Conservation (phyloP, 192 early-diverging fungal genomes). For the Podila epicladia region DNA sequence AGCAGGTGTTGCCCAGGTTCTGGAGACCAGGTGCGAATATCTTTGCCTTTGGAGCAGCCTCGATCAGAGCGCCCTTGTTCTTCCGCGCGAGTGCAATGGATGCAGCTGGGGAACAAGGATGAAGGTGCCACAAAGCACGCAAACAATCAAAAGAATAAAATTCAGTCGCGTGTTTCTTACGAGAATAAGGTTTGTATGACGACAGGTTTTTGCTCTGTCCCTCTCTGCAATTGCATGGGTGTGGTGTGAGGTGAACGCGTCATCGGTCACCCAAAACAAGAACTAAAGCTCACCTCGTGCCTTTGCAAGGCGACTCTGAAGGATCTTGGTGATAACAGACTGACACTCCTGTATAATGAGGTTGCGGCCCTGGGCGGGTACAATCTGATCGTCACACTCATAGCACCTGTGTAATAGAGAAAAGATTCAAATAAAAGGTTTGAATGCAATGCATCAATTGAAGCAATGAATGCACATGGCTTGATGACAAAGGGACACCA, state of each 20-base stretch:
- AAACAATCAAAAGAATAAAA: not conserved
- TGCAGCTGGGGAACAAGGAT: not conserved
- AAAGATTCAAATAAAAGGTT: not conserved
- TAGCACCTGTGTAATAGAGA: conserved; percentile 17
- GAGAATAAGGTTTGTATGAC: not conserved
- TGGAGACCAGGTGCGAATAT: conserved; percentile 57
- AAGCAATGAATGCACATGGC: not conserved
- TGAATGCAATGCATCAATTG: not conserved
- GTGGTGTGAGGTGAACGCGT: not conserved
- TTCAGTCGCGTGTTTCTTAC: not conserved
- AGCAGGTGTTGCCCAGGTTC: conserved; percentile 82
- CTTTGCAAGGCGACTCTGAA: conserved; percentile 9
- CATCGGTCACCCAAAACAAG: not conserved
- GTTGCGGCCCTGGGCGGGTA: conserved; percentile 12
- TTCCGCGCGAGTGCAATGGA: not conserved
- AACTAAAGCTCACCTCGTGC: not conserved
- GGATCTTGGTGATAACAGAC: not conserved
- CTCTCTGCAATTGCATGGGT: not conserved
- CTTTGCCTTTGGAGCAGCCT: conserved; percentile 5
- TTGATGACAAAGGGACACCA: not conserved
- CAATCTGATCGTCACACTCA: conserved; percentile 18
- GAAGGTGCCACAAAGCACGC: not conserved
- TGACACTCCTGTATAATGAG: conserved; percentile 6
- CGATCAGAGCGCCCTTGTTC: not conserved
- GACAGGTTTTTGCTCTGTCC: too few species aligned